These are phyloP conservation scores for Allomyces arbusculus DNA, from an alignment of 192 early-diverging fungal genomes.

Conservation along the genomic window DNA sequence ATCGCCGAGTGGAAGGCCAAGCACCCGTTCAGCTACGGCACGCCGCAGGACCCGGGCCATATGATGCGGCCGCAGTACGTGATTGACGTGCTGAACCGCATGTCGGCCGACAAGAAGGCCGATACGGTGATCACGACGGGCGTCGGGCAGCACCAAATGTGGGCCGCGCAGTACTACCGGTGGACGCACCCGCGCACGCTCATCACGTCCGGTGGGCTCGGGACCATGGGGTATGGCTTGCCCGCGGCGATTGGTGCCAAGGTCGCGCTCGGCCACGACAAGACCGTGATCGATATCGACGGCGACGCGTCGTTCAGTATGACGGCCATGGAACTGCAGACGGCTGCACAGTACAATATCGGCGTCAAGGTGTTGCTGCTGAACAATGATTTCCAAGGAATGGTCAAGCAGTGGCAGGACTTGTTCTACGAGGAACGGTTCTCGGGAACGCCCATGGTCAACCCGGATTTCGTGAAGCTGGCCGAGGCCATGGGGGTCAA, in stretches of 20 bases:
- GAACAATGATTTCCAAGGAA: conserved; percentile 99
- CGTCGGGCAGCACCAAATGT: conserved; percentile 99
- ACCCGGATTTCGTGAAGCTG: conserved; percentile 96
- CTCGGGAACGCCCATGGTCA: conserved; percentile 80
- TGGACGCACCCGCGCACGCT: conserved; percentile 76
- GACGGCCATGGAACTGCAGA: conserved; percentile 96
- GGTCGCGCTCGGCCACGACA: conserved; percentile 64
- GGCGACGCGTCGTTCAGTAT: conserved; percentile 97
- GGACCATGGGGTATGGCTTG: conserved; percentile 97
- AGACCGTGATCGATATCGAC: conserved; percentile 94
- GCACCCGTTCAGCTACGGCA: conserved; percentile 70
- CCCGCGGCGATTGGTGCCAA: conserved; percentile 95
- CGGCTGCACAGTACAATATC: conserved; percentile 92
- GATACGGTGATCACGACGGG: conserved; percentile 90
- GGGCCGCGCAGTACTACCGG: conserved; percentile 86
- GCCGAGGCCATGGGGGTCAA: conserved; percentile 84
- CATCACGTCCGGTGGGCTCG: conserved; percentile 89
- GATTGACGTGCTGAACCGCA: conserved; percentile 75
- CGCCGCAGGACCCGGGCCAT: conserved; percentile 34
- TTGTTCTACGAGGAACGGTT: conserved; percentile 95
- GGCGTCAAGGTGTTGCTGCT: conserved; percentile 88
- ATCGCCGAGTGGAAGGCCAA: conserved; percentile 73
- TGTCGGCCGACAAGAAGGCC: conserved; percentile 63
- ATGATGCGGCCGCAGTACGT: conserved; percentile 81
- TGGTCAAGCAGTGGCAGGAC: conserved; percentile 89